A percentile compares a stretch with the other conserved stretches of the same genome.
These are phyloP conservation scores for Phytophthora melonis DNA, from an alignment of 352 stramenopile species.

Conservation along the genomic window DNA sequence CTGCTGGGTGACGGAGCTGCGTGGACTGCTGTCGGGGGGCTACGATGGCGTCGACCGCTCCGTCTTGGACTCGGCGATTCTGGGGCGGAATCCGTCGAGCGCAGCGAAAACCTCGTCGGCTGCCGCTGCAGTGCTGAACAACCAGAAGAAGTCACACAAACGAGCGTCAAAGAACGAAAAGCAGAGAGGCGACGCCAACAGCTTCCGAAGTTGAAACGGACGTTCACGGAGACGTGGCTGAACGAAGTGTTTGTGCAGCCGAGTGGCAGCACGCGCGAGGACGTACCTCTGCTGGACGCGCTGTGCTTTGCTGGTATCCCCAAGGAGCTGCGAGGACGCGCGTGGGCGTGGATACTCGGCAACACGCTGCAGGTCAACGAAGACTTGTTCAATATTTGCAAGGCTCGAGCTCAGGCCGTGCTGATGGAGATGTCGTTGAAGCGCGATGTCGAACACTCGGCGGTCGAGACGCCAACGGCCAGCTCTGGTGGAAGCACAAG, in stretches of 20 bases:
- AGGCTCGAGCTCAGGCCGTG: conserved; percentile 74
- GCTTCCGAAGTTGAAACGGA: conserved; percentile 75
- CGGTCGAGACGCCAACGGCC: conserved; percentile 26
- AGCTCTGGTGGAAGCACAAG: conserved; percentile 29
- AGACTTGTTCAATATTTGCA: conserved; percentile 87
- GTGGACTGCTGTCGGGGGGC: conserved; percentile 45
- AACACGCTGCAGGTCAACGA: conserved; percentile 90
- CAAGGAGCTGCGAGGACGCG: conserved; percentile 83
- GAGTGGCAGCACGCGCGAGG: conserved; percentile 38
- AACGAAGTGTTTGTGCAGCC: conserved; percentile 66
- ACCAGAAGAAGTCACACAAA: conserved; percentile 31
- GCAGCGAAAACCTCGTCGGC: conserved; percentile 40
- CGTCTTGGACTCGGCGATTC: conserved; percentile 32
- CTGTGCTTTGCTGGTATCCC: conserved; percentile 86
- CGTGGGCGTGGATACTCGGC: conserved; percentile 82
- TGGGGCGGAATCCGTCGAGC: conserved; percentile 55
- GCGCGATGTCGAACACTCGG: conserved; percentile 55
- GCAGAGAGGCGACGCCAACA: conserved; percentile 68
- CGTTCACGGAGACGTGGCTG: conserved; percentile 81
- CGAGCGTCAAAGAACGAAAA: conserved; percentile 70
- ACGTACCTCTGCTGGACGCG: conserved; percentile 56
- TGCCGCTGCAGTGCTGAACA: conserved; percentile 32
- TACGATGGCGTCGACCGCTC: conserved; percentile 25
- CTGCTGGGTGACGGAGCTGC: conserved; percentile 71
- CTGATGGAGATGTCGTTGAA: conserved; percentile 80